Percentiles rank a stretch among this genome's conserved stretches.
Evolutionary conservation across 257 asterid species (phyloP).

Genomic region (Penstemon barbatus): DNA sequence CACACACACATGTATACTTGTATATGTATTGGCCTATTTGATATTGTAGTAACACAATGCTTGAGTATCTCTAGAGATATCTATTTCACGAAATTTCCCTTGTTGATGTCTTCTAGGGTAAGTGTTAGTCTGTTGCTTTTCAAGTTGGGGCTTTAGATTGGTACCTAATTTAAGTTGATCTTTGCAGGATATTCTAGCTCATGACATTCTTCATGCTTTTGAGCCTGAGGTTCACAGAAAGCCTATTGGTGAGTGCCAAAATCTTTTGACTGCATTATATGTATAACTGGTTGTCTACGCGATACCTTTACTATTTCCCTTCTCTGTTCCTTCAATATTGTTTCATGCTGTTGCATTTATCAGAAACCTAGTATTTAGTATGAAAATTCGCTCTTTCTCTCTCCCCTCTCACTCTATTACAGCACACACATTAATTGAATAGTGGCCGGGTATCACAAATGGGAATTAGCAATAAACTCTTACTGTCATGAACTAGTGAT

Average conservation of each 20-base stretch:
- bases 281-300: not conserved
- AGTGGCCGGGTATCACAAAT: too few species aligned
- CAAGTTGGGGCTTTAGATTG: constrained; percentile 19
- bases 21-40: not conserved
- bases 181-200: constrained; percentile 44
- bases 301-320: not conserved
- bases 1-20: not conserved
- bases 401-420: not conserved
- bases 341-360: not conserved
- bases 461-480: too few species aligned
- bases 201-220: constrained; percentile 65
- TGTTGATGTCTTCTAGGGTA: not conserved
- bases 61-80: constrained; percentile 14
- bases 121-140: not conserved
- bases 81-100: not conserved
- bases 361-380: not conserved
- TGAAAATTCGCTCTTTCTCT: not conserved
- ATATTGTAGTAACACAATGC: not conserved
- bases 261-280: not conserved
- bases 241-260: constrained; percentile 53
- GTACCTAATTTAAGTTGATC: constrained; percentile 21
- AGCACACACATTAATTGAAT: too few species aligned
- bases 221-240: constrained; percentile 56
- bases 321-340: not conserved
- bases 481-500: too few species aligned